Base-by-base conservation (phyloP, 331 rosid genomes). In the Malus hybrid region DNA sequence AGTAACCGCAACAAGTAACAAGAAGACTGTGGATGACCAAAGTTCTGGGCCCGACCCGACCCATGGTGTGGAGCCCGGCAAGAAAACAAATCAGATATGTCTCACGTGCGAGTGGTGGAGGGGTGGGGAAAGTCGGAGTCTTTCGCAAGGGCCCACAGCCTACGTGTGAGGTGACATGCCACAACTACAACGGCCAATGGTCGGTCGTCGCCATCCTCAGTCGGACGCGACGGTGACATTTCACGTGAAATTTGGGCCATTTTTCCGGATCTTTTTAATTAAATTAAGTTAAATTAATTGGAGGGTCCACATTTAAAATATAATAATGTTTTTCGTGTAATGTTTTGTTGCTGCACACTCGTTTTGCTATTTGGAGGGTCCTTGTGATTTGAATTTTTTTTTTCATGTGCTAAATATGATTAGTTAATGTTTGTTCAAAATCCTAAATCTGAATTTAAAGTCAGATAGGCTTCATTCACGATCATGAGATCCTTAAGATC, bases 221-320 rank as follows among this genome's bases (percentile, higher is more conserved):
- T 54, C 69, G 71, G 76, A 69, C 74, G 79, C 22, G 24, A 14
- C 6, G 22, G 31, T 33, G 80, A 77, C 90, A 75, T 16, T 74
- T 68, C 97, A 85, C 89, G 89, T 91, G 95, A 73, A 76, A 7
- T 75, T 77, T 84, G 87, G 80, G 65, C 88, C 52, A 55, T 54
- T 12, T 39, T 10, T 19, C 22, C 57, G 5, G 67, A 73, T 57
- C 18, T 60, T 54, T 52, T 54, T 18, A 54, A 18, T 54, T 54
- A 16, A 52, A 16, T 52, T 16, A 52, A 52, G 57, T 54, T 54
- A 54, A 54, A 54, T 54, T 54, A 54, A 54, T 56, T 71, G 22
- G 22, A 24, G 24, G 24, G 24, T 24, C 24, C 24, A 24, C 67
- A 72, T 72, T 34, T 2, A 16, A 16, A 65, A 34, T 57, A 14